Conservation (phyloP, 441 rosid genomes). For the Erodium moschatum region DNA sequence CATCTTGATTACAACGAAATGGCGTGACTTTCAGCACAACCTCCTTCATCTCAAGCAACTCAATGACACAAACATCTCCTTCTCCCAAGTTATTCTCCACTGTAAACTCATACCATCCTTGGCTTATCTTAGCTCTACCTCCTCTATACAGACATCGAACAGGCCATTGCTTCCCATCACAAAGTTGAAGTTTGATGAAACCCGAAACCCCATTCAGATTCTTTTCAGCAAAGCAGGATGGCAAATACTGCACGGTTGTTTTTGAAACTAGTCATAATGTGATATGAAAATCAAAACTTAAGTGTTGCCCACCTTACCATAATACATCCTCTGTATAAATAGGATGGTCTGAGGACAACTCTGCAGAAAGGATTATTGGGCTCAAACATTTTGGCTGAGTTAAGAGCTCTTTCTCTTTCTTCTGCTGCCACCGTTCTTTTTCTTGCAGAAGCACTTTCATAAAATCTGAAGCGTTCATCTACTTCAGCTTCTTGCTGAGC, state of each 20-base stretch:
- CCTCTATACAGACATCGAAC: slow-evolving; percentile 81
- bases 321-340: slow-evolving; percentile 89
- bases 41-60: slow-evolving; percentile 64
- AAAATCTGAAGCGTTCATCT: slow-evolving; percentile 67
- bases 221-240: slow-evolving; percentile 92
- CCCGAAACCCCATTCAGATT: slow-evolving; percentile 78
- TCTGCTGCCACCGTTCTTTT: slow-evolving; percentile 89
- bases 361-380: slow-evolving; percentile 90
- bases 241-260: slow-evolving; percentile 59
- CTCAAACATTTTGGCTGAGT: slow-evolving; percentile 82
- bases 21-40: slow-evolving; percentile 75
- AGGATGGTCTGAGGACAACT: slow-evolving; percentile 93
- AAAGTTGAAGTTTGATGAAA: slow-evolving; percentile 70
- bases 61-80: slow-evolving; percentile 91
- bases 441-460: slow-evolving; percentile 91
- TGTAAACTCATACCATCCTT: slow-evolving; percentile 90
- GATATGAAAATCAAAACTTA: background rate
- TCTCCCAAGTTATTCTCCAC: slow-evolving; percentile 83
- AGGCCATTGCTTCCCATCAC: slow-evolving; percentile 84
- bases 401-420: slow-evolving; percentile 86
- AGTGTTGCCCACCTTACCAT: slow-evolving; percentile 47
- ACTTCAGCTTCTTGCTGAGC: slow-evolving; percentile 37
- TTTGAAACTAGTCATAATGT: background rate
- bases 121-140: slow-evolving; percentile 86
- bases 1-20: slow-evolving; percentile 48